Base-by-base conservation (phyloP, 768 basidiomycete species). In the Dioszegia aurantiaca region DNA sequence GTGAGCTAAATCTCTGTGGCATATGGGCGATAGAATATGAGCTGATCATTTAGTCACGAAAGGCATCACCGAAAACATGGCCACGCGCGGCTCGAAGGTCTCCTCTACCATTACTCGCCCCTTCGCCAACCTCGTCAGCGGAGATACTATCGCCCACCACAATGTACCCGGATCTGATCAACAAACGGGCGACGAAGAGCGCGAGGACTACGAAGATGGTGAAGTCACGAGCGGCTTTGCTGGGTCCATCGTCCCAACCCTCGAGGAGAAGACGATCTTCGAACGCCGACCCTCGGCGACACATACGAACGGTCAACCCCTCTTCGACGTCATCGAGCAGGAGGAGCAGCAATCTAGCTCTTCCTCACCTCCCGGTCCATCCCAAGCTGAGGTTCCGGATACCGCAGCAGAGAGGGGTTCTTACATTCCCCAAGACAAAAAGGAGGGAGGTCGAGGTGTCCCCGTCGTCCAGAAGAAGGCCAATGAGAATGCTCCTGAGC, bases 261-360 rank as follows among this genome's bases (percentile, higher is more conserved):
- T 87, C 12, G 88, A 88, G 71, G 86, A 88, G 73, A 84, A 85
- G 71, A 79, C 79, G 1, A 77, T 86, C 26, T 70, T 77, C 12
- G 87, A 89, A 63, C 70, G 76, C 27, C 76, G 78, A 16, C 80
- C 81, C 4, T 74, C 77, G 28, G 73, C 54, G 2, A 58, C 55
- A 1, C 75, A 76, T 36, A 60, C 68, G 1, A 72, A 73, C 54
- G 75, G 73, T 11, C 64, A 74, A 43, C 73, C 73, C 0, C 44
- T 73, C 14, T 74, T 73, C 41, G 69, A 73, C 45, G 48, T 74
- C 1, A 56, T 74, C 3, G 73, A 74, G 36, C 66, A 72, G 31
- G 61, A 60, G 8, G 68, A 64, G 28, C 33, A 33, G 33, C 36
- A 14, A 11, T 51, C 48, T 23, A 40, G 16, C 36, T 51, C 37